Evolutionary conservation across 306 rosid species (phyloP).

Genomic region (Quercus berberidifolia): DNA sequence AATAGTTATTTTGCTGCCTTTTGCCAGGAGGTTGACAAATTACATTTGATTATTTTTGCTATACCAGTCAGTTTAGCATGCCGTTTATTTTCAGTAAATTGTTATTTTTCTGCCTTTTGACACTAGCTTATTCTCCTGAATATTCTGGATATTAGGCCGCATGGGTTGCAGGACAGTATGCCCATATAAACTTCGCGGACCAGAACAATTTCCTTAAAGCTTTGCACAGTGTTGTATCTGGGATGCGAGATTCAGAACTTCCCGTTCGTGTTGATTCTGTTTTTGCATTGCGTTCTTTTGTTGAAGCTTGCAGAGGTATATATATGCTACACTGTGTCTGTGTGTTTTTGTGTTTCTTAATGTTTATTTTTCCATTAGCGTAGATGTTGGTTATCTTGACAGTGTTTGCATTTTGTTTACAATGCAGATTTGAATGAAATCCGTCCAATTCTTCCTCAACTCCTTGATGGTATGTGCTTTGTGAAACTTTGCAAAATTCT

Average conservation of each 20-base stretch:
- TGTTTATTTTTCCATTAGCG: neutral
- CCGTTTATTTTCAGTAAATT: neutral
- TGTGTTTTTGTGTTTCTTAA: neutral
- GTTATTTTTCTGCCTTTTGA: neutral
- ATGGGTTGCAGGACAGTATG: conserved; percentile 98
- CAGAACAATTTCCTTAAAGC: conserved; percentile 86
- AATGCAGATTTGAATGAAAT: conserved; percentile 84
- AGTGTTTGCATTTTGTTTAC: conserved; percentile 1
- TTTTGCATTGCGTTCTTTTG: conserved; percentile 87
- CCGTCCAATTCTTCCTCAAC: conserved; percentile 88
- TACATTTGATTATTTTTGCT: neutral
- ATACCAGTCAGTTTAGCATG: neutral
- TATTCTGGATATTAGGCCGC: conserved; percentile 66
- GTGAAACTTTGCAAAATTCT: conserved; percentile 2
- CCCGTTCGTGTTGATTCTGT: conserved; percentile 98
- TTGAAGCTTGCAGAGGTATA: conserved; percentile 88
- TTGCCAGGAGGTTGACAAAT: neutral
- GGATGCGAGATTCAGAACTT: conserved; percentile 90
- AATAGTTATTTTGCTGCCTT: neutral
- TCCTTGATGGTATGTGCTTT: conserved; percentile 79
- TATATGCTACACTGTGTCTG: neutral
- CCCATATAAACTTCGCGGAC: conserved; percentile 73
- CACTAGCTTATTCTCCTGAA: neutral
- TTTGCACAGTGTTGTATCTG: conserved; percentile 80
- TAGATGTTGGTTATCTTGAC: neutral